Evolutionary conservation across 202 grass and related monocot species (phyloP).

Genomic region (Saccharum hybrid): DNA sequence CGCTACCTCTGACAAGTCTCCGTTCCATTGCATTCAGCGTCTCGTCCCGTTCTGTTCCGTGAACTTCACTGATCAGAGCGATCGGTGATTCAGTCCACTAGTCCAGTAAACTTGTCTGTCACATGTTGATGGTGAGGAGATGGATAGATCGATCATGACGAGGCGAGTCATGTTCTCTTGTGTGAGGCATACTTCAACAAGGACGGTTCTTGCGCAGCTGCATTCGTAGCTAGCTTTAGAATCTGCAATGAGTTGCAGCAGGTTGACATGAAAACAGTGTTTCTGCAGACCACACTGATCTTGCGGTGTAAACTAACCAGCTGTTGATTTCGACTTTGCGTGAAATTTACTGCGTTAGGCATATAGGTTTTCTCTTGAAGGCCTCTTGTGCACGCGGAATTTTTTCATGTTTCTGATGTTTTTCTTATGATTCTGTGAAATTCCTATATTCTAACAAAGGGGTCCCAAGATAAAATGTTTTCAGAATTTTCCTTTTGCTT

Average conservation of each 20-base stretch:
- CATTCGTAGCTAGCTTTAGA: neutral
- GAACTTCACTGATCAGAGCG: neutral
- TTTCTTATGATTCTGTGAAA: too few relatives aligned
- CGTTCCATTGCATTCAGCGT: neutral
- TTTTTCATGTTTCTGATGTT: too few relatives aligned
- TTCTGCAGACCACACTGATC: neutral
- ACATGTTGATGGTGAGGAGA: neutral
- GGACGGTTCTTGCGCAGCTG: neutral
- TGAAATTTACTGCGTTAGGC: neutral
- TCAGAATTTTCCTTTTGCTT: neutral
- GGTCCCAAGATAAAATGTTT: neutral
- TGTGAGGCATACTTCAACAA: conserved; percentile 21
- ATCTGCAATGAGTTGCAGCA: neutral
- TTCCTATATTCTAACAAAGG: too few relatives aligned
- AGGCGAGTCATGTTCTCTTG: conserved; percentile 22
- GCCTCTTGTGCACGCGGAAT: too few relatives aligned
- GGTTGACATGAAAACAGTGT: conserved; percentile 5
- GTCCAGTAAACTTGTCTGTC: neutral
- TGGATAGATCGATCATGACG: neutral
- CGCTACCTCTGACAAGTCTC: neutral
- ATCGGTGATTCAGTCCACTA: neutral
- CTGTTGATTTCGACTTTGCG: neutral
- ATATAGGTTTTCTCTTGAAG: neutral
- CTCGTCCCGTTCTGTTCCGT: neutral
- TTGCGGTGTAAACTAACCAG: neutral